phyloP scores from a whole-genome alignment of 2,329 filamentous ascomycete species.

The Zarea fungicola region DNA sequence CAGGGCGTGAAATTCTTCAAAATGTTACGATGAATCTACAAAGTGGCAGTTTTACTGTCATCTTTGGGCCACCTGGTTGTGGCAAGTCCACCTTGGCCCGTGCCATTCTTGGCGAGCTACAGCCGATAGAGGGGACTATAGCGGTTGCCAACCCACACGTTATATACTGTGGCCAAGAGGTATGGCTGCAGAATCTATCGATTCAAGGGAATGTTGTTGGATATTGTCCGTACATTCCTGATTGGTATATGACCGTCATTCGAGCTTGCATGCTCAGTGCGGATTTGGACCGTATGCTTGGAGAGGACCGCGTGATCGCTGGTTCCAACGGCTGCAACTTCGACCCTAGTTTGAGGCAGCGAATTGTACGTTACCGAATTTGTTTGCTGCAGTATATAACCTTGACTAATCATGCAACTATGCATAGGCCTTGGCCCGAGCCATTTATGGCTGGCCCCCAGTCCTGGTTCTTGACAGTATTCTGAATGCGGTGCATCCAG shows the following conservation, averaged over 20 bases:
- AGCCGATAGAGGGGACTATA: background rate
- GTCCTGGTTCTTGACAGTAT: background rate
- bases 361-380: background rate
- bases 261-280: background rate
- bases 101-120: background rate
- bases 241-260: background rate
- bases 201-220: background rate
- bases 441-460: background rate
- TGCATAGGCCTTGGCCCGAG: background rate
- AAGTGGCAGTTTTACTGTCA: background rate
- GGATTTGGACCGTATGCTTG: background rate
- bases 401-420: background rate
- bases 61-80: background rate
- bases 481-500: background rate
- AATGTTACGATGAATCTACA: background rate
- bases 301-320: background rate
- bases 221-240: background rate
- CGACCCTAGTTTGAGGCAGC: background rate
- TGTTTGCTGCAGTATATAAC: background rate
- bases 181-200: background rate
- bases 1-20: background rate
- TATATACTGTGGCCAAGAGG: background rate
- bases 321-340: background rate
- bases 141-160: background rate
- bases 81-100: background rate